Conservation (phyloP, 2,329 filamentous ascomycete species). For the Stagonosporopsis chrysanthemi region DNA sequence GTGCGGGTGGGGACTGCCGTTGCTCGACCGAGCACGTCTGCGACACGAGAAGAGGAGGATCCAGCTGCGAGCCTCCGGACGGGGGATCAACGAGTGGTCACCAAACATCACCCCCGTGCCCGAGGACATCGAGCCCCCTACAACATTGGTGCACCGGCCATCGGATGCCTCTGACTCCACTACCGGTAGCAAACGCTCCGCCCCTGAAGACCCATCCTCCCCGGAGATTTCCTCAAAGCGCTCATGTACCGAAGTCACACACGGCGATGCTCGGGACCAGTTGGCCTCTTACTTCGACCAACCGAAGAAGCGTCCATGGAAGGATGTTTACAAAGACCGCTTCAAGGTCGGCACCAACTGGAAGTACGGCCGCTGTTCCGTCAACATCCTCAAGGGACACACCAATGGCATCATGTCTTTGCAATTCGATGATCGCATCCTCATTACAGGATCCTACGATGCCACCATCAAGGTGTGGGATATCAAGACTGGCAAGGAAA, state of each 20-base stretch:
- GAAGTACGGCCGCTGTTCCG: slow-evolving; percentile 90
- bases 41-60: slow-evolving; percentile 87
- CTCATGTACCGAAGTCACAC: slow-evolving; percentile 34
- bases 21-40: slow-evolving; percentile 86
- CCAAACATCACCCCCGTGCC: slow-evolving; percentile 59
- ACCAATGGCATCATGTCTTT: slow-evolving; percentile 84
- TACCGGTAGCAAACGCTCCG: slow-evolving; percentile 39
- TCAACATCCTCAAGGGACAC: slow-evolving; percentile 84
- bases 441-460: slow-evolving; percentile 95
- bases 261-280: slow-evolving; percentile 35
- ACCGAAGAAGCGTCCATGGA: slow-evolving; percentile 75
- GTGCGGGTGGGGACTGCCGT: slow-evolving; percentile 92
- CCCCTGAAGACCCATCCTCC: slow-evolving; percentile 32
- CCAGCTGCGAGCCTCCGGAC: slow-evolving; percentile 70
- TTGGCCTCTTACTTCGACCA: slow-evolving; percentile 60
- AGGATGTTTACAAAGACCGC: slow-evolving; percentile 93
- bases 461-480: slow-evolving; percentile 96
- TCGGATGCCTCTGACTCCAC: slow-evolving; percentile 27
- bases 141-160: slow-evolving; percentile 20
- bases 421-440: slow-evolving; percentile 84
- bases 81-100: slow-evolving; percentile 63
- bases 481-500: slow-evolving; percentile 82
- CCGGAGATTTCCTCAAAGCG: slow-evolving; percentile 45
- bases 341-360: slow-evolving; percentile 97
- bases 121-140: slow-evolving; percentile 37